Conservation (phyloP, 352 stramenopile species). For the Phytophthora multivora region DNA sequence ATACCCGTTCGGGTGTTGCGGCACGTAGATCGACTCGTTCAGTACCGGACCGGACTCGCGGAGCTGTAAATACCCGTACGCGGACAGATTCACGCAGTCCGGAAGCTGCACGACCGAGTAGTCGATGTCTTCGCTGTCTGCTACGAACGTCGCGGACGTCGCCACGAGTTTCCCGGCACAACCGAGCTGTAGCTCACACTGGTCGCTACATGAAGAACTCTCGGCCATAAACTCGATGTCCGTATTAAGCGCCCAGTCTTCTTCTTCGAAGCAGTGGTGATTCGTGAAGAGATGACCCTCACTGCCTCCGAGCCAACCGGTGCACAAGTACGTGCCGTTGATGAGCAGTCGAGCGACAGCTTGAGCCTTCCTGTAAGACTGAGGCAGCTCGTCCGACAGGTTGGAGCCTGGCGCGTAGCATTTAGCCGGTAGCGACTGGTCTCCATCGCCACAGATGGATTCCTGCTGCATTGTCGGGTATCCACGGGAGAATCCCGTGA, state of each 20-base stretch:
- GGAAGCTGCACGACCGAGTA: constrained; percentile 68
- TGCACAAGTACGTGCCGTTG: constrained; percentile 55
- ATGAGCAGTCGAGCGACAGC: constrained; percentile 67
- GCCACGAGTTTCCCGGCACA: constrained; percentile 54
- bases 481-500: constrained; percentile 50
- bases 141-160: constrained; percentile 51
- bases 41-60: constrained; percentile 37
- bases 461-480: constrained; percentile 39
- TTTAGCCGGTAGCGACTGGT: constrained; percentile 59
- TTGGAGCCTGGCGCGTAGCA: constrained; percentile 43
- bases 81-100: constrained; percentile 27
- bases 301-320: constrained; percentile 64
- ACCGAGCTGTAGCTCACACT: constrained; percentile 46
- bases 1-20: constrained; percentile 53
- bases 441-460: constrained; percentile 51
- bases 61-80: constrained; percentile 67
- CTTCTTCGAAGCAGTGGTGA: constrained; percentile 59
- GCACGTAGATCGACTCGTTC: constrained; percentile 66
- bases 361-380: constrained; percentile 46
- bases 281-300: constrained; percentile 78
- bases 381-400: constrained; percentile 28
- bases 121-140: constrained; percentile 43
- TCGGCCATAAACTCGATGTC: constrained; percentile 72
- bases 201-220: constrained; percentile 46
- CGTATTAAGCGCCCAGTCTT: constrained; percentile 30